phyloP scores from a whole-genome alignment of 768 basidiomycete genomes.

The Boletales sp. region DNA sequence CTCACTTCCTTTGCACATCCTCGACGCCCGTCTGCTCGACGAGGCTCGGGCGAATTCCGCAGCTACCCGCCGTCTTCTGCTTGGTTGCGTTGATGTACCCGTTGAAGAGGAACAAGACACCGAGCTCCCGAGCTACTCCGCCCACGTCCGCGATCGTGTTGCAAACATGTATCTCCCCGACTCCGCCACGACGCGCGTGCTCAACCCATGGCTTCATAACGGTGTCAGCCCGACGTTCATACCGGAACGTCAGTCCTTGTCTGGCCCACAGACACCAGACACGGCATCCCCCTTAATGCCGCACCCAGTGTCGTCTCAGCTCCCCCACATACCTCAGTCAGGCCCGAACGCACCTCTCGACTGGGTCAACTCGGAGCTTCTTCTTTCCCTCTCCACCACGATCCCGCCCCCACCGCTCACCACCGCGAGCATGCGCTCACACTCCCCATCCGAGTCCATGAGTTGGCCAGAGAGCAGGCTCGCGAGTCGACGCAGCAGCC shows the following conservation, averaged over 20 bases:
- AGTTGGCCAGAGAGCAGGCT: slow-evolving; percentile 26
- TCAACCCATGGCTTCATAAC: slow-evolving; percentile 56
- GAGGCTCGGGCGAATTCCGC: slow-evolving; percentile 74
- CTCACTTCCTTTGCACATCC: slow-evolving; percentile 83
- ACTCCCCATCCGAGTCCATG: slow-evolving; percentile 23
- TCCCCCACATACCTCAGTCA: slow-evolving; percentile 42
- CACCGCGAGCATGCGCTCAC: slow-evolving; percentile 13
- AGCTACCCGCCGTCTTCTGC: slow-evolving; percentile 57
- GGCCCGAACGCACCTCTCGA: slow-evolving; percentile 52
- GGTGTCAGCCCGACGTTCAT: slow-evolving; percentile 38
- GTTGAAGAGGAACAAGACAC: slow-evolving; percentile 53
- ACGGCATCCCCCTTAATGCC: slow-evolving; percentile 39
- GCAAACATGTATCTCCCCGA: slow-evolving; percentile 73
- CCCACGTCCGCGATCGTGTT: slow-evolving; percentile 88
- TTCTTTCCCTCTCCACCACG: slow-evolving; percentile 55
- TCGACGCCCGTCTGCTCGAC: slow-evolving; percentile 66
- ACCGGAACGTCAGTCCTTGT: slow-evolving; percentile 11
- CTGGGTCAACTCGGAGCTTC: slow-evolving; percentile 83
- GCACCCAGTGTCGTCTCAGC: slow-evolving; percentile 25
- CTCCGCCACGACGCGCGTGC: slow-evolving; percentile 55
- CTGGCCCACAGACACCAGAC: slow-evolving; percentile 26
- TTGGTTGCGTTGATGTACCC: slow-evolving; percentile 38
- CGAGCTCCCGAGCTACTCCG: slow-evolving; percentile 84
- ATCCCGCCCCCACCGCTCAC: slow-evolving; percentile 22
- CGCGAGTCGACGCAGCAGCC: slow-evolving; percentile 38